Base-by-base conservation (phyloP, 257 asterid genomes). In the Fraxinus cuspidata region DNA sequence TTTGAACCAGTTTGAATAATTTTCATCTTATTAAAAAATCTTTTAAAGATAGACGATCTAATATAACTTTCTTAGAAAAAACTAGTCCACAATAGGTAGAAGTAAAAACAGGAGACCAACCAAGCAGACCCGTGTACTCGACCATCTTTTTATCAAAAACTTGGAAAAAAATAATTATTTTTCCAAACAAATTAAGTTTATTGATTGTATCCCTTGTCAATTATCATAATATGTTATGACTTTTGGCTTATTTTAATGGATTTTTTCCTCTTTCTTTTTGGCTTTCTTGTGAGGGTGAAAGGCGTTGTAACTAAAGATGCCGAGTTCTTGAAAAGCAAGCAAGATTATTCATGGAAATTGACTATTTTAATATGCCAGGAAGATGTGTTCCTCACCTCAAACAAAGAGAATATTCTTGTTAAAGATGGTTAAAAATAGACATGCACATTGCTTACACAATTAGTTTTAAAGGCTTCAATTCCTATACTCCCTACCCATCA, bases 391-490 rank as follows among this genome's bases (percentile, higher is more conserved):
- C 68, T 40, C 78, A 64, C 49, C 60, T 42, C 74, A 72, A 71
- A 79, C 78, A 83, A 83, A 15, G 74, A 34, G 84, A 77, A 79
- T 79, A 79, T 83, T 77, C 77, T 79, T 42, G 69, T 79, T 68
- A 25, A 72, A 34, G 58, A 49, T 67, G 23, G 74, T 58, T 72
- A 65, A 65, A 71, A 7, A 74, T 72, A 38, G 16, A 58, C 37
- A 53, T 7, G 44, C 72, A 56, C 47, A 75, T 49, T 23, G 47
- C 38, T 63, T 51, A 9, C 38, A 74, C 44, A 31, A 28, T 16
- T 56, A 47, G 38, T 47, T 71, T n/a, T 16, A 58, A 47, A 69
- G 21, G 74, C 67, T 42, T 19, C 19, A 67, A 79, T 53, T 19
- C 60, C 66, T 16, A 13, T 23, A 23, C 11, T 69, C 32, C 68